Percentiles rank a stretch among this genome's conserved stretches.
These are phyloP conservation scores for Letharia columbiana DNA, from an alignment of 495 filamentous ascomycete species.

Conservation along the genomic window DNA sequence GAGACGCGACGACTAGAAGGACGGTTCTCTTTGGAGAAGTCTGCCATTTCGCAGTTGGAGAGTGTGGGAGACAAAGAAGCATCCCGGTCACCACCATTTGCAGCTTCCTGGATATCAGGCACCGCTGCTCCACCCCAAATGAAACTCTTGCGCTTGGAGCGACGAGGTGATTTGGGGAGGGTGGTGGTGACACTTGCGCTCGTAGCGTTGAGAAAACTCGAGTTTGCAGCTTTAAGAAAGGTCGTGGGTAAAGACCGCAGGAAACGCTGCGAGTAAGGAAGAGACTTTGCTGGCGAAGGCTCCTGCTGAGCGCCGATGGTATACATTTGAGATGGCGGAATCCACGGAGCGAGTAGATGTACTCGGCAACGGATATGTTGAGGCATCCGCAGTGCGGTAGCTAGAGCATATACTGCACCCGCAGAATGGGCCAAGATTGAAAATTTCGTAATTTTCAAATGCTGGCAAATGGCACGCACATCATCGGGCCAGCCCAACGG, in stretches of 20 bases:
- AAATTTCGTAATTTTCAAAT: conserved; percentile 89
- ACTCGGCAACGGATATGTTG: conserved; percentile 93
- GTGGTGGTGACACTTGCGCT: conserved; percentile 82
- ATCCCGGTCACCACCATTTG: not conserved
- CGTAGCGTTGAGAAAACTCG: conserved; percentile 85
- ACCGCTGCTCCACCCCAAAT: conserved; percentile 36
- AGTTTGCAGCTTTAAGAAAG: conserved; percentile 87
- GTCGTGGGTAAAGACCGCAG: conserved; percentile 86
- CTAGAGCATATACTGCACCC: conserved; percentile 93
- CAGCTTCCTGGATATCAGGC: conserved; percentile 18
- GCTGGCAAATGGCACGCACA: conserved; percentile 87
- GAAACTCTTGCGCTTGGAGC: conserved; percentile 50
- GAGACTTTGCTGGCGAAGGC: conserved; percentile 65
- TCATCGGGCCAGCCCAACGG: conserved; percentile 97
- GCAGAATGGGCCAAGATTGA: conserved; percentile 97
- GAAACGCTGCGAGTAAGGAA: conserved; percentile 87
- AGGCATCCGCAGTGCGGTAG: conserved; percentile 90
- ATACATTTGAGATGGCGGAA: conserved; percentile 93
- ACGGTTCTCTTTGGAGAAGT: conserved; percentile 14
- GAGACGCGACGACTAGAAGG: conserved; percentile 7
- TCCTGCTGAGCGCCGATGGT: conserved; percentile 68
- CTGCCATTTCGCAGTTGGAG: not conserved
- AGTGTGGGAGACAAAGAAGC: conserved; percentile 3
- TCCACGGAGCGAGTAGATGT: conserved; percentile 95
- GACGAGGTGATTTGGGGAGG: conserved; percentile 62